Percentiles rank a stretch among this genome's conserved stretches.
phyloP scores from a whole-genome alignment of 148 eudicot species.

The Silene conica region DNA sequence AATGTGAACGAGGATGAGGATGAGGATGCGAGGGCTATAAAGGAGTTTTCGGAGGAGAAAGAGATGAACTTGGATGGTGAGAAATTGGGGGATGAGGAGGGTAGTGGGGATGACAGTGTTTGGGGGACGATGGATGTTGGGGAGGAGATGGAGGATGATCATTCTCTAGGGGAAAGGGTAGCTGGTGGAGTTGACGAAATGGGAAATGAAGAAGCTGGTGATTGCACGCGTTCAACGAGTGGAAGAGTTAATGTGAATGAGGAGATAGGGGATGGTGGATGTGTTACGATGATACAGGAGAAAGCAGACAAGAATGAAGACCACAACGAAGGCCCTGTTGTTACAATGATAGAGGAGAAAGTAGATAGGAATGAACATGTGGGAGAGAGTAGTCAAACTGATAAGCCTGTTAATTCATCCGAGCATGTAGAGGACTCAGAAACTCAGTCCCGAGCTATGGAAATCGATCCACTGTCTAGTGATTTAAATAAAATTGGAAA shows the following conservation, averaged over 20 bases:
- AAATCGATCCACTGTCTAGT: constrained; percentile 19
- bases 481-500: constrained; percentile 30
- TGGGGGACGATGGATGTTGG: constrained; percentile 41
- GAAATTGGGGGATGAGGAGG: constrained; percentile 36
- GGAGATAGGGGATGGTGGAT: constrained; percentile 26
- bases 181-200: constrained; percentile 23
- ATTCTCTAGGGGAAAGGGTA: constrained; percentile 27
- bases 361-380: constrained; percentile 25
- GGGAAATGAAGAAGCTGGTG: constrained; percentile 31
- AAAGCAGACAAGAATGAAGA: constrained; percentile 27
- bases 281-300: constrained; percentile 24
- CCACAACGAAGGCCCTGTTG: constrained; percentile 23
- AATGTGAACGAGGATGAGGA: constrained; percentile 39
- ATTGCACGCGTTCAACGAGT: constrained; percentile 15
- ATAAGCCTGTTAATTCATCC: constrained; percentile 23
- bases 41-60: constrained; percentile 24
- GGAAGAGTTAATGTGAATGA: constrained; percentile 23
- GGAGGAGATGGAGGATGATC: constrained; percentile 32
- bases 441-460: constrained; percentile 24
- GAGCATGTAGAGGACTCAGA: constrained; percentile 29
- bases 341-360: constrained; percentile 27
- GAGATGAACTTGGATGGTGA: constrained; percentile 30
- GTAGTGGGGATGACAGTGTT: constrained; percentile 42
- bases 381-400: constrained; percentile 22
- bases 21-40: constrained; percentile 26